These are phyloP conservation scores for Kwoniella dejecticola DNA, from an alignment of 768 basidiomycete genomes.

Conservation along the genomic window DNA sequence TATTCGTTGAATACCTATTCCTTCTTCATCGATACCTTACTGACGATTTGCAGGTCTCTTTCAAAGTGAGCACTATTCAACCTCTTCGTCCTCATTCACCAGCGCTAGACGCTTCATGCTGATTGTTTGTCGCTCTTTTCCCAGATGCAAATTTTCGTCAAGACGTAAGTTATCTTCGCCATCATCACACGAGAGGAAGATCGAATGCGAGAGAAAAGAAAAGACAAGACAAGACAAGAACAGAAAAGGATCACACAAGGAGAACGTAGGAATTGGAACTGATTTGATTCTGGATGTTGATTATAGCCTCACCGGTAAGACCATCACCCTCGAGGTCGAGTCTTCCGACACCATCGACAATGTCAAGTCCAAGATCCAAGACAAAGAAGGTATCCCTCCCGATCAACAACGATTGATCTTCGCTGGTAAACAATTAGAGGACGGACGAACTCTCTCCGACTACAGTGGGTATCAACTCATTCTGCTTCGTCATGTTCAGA, in stretches of 20 bases:
- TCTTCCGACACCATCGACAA: slow-evolving; percentile 61
- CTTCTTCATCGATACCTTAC: slow-evolving; percentile 13
- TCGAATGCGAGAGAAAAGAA: background rate
- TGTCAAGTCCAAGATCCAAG: slow-evolving; percentile 59
- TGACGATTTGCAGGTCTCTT: slow-evolving; percentile 27
- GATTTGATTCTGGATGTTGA: background rate
- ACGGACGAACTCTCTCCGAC: slow-evolving; percentile 57
- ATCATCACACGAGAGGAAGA: background rate
- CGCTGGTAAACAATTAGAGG: slow-evolving; percentile 61
- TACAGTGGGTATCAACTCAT: slow-evolving; percentile 49
- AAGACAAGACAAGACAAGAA: background rate
- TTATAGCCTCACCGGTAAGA: slow-evolving; percentile 67
- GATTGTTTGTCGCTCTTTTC: background rate
- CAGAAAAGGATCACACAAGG: background rate
- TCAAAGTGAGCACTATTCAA: slow-evolving; percentile 22
- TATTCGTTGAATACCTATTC: background rate
- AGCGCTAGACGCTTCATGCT: background rate
- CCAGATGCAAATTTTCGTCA: slow-evolving; percentile 54
- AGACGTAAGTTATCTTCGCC: slow-evolving; percentile 39
- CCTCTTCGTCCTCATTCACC: background rate
- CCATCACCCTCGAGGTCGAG: slow-evolving; percentile 65
- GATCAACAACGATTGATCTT: slow-evolving; percentile 61
- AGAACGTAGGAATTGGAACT: no score
- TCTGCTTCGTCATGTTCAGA: background rate
- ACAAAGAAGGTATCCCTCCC: slow-evolving; percentile 58